Evolutionary conservation across 176 grass and related monocot species (phyloP).

Genomic region (Oryza glumipatula): DNA sequence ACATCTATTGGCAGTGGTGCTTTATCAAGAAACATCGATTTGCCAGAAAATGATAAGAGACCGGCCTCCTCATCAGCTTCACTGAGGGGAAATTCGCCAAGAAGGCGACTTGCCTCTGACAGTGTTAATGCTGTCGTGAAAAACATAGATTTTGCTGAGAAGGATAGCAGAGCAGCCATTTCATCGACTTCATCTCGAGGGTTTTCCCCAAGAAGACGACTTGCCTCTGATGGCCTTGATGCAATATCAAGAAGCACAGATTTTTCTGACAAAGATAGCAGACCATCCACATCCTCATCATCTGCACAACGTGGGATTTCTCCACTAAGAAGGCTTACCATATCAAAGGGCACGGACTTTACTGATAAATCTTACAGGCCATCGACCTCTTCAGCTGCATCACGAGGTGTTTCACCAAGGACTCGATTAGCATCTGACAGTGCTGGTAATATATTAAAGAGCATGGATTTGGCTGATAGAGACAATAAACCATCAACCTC

Average conservation of each 20-base stretch:
- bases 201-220: conserved; percentile 57
- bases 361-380: conserved; percentile 31
- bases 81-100: conserved; percentile 55
- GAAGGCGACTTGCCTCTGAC: conserved; percentile 48
- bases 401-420: conserved; percentile 39
- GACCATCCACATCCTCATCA: conserved; percentile 47
- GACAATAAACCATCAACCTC: conserved; percentile 52
- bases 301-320: conserved; percentile 44
- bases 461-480: conserved; percentile 40
- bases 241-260: conserved; percentile 28
- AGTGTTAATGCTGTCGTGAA: conserved; percentile 39
- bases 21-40: conserved; percentile 31
- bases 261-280: conserved; percentile 52
- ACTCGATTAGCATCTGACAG: conserved; percentile 32
- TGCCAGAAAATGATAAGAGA: conserved; percentile 53
- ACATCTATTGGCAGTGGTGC: conserved; percentile 35
- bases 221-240: conserved; percentile 53
- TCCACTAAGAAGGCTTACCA: conserved; percentile 49
- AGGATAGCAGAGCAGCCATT: conserved; percentile 42
- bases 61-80: conserved; percentile 36
- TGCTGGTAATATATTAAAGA: conserved; percentile 40
- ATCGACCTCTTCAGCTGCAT: conserved; percentile 38
- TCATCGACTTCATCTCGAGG: conserved; percentile 39
- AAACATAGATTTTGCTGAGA: conserved; percentile 46
- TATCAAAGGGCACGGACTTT: conserved; percentile 46